Evolutionary conservation across 2,329 filamentous ascomycete genomes (phyloP).

Genomic region (Pseudogymnoascus sp.): DNA sequence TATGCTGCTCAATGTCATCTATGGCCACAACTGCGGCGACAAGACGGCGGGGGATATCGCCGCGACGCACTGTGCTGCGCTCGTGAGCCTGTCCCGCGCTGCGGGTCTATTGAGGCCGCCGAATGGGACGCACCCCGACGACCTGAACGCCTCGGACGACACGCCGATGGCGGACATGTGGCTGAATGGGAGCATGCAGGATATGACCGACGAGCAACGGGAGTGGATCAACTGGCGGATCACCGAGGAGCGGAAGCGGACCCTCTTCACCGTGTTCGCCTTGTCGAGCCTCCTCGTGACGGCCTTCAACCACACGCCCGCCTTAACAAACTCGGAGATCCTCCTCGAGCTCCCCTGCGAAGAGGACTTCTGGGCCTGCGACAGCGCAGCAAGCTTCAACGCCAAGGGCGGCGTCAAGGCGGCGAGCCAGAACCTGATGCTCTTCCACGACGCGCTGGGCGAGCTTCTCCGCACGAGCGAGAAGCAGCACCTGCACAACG

Average conservation of each 20-base stretch:
- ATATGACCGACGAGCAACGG: conserved; percentile 48
- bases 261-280: conserved; percentile 82
- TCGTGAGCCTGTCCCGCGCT: conserved; percentile 84
- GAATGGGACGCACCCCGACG: conserved; percentile 20
- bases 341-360: conserved; percentile 83
- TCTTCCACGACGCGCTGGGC: conserved; percentile 75
- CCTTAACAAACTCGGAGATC: conserved; percentile 90
- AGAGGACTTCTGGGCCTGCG: conserved; percentile 81
- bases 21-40: conserved; percentile 89
- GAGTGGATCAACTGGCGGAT: conserved; percentile 88
- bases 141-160: conserved; percentile 41
- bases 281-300: conserved; percentile 85
- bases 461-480: conserved; percentile 72
- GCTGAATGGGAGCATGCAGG: conserved; percentile 35
- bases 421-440: conserved; percentile 60
- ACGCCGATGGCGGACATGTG: conserved; percentile 48
- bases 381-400: conserved; percentile 73
- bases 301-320: conserved; percentile 86
- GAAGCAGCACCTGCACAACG: conserved; percentile 35
- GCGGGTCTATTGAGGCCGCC: conserved; percentile 60
- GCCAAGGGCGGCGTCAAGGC: conserved; percentile 63
- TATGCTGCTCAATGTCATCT: conserved; percentile 93
- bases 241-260: conserved; percentile 84
- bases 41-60: conserved; percentile 86
- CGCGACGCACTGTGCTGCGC: conserved; percentile 79